phyloP scores from a whole-genome alignment of 768 basidiomycete species.

The Plicaturopsis crispa region DNA sequence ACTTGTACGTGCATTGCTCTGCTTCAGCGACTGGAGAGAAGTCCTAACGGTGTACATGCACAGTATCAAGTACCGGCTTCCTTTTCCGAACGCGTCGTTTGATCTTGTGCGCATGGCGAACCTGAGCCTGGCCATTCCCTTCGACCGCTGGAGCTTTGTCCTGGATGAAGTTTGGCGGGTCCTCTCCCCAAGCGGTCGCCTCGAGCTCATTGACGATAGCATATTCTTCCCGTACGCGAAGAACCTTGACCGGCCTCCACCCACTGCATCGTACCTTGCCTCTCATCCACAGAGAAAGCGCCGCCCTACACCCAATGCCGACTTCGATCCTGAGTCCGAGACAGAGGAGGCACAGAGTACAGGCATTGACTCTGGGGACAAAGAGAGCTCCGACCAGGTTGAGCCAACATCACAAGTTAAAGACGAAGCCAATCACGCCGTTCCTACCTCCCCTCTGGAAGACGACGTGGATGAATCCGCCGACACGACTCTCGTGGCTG shows the following conservation, averaged over 20 bases:
- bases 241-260: constrained; percentile 12
- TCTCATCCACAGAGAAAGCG: constrained; percentile 2
- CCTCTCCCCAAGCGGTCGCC: constrained; percentile 47
- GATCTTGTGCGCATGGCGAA: constrained; percentile 73
- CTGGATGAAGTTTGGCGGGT: constrained; percentile 57
- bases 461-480: background rate
- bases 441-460: no score
- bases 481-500: background rate
- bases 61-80: constrained; percentile 49
- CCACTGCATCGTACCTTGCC: constrained; percentile 1
- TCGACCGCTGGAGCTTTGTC: constrained; percentile 50
- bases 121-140: constrained; percentile 53
- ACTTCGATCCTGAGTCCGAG: background rate
- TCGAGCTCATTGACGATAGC: constrained; percentile 74
- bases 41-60: background rate
- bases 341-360: no score
- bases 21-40: background rate
- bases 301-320: background rate
- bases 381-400: no score
- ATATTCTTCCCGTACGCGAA: constrained; percentile 53
- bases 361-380: no score
- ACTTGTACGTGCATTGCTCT: constrained; percentile 47
- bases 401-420: no score
- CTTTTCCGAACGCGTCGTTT: constrained; percentile 56
- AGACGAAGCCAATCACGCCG: no score